Evolutionary conservation across 345 rosid species (phyloP), one percentile per base, ranked within the genome.

Genomic region (Heritiera fomes): DNA sequence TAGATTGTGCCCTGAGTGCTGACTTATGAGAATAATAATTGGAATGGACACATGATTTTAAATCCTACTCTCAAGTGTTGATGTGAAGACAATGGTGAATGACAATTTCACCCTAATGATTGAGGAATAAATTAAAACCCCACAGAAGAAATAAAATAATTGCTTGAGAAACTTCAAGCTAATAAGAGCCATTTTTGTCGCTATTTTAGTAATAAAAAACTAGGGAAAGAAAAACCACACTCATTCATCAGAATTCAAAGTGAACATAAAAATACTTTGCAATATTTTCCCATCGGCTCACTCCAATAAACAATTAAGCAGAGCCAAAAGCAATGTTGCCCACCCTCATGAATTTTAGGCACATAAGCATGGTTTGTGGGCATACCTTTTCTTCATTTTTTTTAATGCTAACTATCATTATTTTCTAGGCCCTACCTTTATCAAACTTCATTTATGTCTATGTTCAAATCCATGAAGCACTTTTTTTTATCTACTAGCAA

Each of bases 211-310:
- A 20, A 68, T 68, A 49, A 71, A 73, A 11, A 76, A 75, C 3
- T 41, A 30, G 15, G 40, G 45, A 84, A 88, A 77, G 86, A 78
- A 60, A 82, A 73, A 78, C 76, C 82, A 82, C 86, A 59, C 84
- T 73, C 75, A 70, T 64, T 73, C 78, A 83, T 70, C 82, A 78
- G 67, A 78, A 75, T 14, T 77, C 80, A 89, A 87, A 89, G 89
- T 80, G 50, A 84, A 77, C 83, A 78, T 63, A 80, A 7, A 80
- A 82, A 80, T 61, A 86, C 85, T 84, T 85, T 85, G 75, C 75
- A 38, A 65, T 77, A 34, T 79, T 73, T 75, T 61, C 73, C 83
- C 71, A 68, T 67, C 12, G 72, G 32, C 72, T 43, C 72, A 60
- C 64, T 10, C 53, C 8, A 23, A 20, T 20, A 10, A 69, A 46